Base-by-base conservation (phyloP, 2,329 filamentous ascomycete genomes). In the Phaeosphaeria sp. region DNA sequence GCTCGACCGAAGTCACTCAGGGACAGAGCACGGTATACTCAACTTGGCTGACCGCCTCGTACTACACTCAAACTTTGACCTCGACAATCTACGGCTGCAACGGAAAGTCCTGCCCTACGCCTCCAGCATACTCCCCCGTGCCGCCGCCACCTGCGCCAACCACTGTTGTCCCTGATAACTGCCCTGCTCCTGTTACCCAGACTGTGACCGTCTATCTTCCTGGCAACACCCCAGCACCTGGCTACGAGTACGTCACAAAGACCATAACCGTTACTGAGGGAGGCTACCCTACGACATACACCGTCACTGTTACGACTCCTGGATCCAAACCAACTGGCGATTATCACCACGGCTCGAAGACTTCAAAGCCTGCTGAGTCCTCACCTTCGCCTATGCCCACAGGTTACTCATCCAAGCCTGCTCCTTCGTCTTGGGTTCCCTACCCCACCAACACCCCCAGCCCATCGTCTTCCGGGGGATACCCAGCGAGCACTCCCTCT, bases 31-130 rank as follows among this genome's bases (percentile, higher is more conserved):
- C 65, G 36, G 68, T 69, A 65, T 79, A 77, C 70, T 75, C 72
- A 3, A 79, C 77, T 52, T 79, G 75, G 67, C 63, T 79, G n/a
- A 78, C 74, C 5, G 53, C 72, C 5, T 67, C 67, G n/a, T 74
- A 69, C 64, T 67, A 65, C 55, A 67, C 74, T 1, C 69, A 71
- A 1, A 71, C 62, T 40, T 65, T 72, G 49, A 68, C 68, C 21
- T 73, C 72, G 42, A 67, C 67, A 27, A 74, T 73, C 44, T 61
- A 67, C 47, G 61, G 61, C 42, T 63, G 59, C 45, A 55, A 57
- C n/a, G 59, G 63, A 42, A 59, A 57, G 42, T 43, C 57, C 13
- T 54, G 40, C 36, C 45, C 27, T 6, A 47, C 22, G 5, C 30
- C 21, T 42, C 27, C 27, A 53, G 45, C 60, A 20, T 61, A 22